Conservation (phyloP, 345 rosid genomes). For the Rhodamnia rubescens region DNA sequence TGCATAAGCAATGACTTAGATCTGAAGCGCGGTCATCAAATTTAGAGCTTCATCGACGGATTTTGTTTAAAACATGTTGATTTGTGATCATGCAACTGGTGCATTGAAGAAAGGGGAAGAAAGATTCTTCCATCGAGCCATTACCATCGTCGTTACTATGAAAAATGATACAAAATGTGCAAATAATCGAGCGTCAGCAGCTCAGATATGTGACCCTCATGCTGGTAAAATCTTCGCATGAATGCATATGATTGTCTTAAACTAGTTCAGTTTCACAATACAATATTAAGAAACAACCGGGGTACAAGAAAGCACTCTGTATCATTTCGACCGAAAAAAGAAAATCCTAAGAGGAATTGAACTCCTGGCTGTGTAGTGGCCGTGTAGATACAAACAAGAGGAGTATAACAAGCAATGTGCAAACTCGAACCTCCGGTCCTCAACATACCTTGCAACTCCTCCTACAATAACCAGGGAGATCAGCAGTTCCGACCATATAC, state of each 20-base stretch:
- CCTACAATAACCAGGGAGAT: slow-evolving; percentile 73
- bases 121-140: not conserved
- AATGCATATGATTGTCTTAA: not conserved
- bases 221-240: not conserved
- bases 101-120: not conserved
- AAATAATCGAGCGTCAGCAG: not conserved
- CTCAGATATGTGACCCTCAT: not conserved
- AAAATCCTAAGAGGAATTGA: not conserved
- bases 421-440: not conserved
- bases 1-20: not conserved
- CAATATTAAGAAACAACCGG: not conserved
- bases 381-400: not conserved
- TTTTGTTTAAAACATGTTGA: not conserved
- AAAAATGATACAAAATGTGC: not conserved
- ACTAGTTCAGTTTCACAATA: not conserved
- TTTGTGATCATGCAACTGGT: not conserved
- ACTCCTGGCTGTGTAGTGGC: not conserved
- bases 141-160: not conserved
- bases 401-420: not conserved
- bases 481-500: slow-evolving; percentile 73
- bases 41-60: not conserved
- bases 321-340: not conserved
- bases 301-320: not conserved
- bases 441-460: slow-evolving; percentile 87
- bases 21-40: not conserved